These are phyloP conservation scores for Stentor coeruleus DNA, from an alignment of 73 alveolate genomes.

Conservation along the genomic window DNA sequence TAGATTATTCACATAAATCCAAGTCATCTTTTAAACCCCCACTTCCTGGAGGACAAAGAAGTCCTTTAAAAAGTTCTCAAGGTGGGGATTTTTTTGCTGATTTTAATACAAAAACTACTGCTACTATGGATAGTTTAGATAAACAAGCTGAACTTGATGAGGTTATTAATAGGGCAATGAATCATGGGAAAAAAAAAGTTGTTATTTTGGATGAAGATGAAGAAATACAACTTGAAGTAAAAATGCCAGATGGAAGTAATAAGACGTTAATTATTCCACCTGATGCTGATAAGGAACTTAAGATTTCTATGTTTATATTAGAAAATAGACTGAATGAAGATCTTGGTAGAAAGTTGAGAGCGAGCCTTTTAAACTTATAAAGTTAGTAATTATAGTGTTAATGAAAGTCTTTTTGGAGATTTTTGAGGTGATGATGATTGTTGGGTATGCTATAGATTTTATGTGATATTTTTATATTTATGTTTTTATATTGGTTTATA, in stretches of 20 bases:
- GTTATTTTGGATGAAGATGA: neutral
- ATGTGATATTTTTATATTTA: too few species aligned
- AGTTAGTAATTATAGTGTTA: too few species aligned
- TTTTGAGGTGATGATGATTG: too few species aligned
- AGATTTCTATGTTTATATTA: neutral
- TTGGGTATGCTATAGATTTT: too few species aligned
- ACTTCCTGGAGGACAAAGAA: neutral
- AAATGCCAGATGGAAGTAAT: neutral
- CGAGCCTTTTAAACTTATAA: neutral
- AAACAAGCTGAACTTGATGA: neutral
- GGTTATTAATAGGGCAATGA: neutral
- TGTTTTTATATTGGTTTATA: too few species aligned
- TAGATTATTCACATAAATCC: too few species aligned
- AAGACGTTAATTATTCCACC: neutral
- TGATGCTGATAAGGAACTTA: neutral
- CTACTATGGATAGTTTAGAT: neutral
- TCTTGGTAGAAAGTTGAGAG: neutral
- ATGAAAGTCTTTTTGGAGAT: too few species aligned
- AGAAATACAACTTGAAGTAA: neutral
- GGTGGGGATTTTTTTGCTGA: too few species aligned
- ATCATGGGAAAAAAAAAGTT: neutral
- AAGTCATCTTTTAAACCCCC: too few species aligned
- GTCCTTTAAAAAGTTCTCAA: too few species aligned
- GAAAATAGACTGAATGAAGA: neutral
- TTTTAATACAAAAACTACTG: neutral